These are phyloP conservation scores for Barnettozyma populi DNA, from an alignment of 805 yeast species.

Conservation along the genomic window DNA sequence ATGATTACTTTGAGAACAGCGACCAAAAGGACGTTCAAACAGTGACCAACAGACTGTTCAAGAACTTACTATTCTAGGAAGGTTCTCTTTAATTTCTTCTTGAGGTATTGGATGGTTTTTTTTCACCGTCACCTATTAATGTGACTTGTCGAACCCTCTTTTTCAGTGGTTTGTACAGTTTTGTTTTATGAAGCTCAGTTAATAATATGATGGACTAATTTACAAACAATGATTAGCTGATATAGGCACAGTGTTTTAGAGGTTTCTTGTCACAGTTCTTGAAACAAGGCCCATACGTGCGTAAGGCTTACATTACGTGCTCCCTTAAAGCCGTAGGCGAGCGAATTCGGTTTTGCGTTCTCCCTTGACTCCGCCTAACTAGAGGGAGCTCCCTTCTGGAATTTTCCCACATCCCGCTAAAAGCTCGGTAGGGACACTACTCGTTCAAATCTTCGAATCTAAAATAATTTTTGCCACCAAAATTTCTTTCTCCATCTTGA, in stretches of 20 bases:
- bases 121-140: no score
- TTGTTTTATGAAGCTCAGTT: background rate
- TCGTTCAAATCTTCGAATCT: background rate
- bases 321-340: no score
- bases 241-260: no score
- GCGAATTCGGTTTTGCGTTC: background rate
- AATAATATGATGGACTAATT: no score
- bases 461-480: conserved; percentile 4
- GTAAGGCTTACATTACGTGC: no score
- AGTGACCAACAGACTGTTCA: conserved; percentile 6
- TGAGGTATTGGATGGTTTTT: no score
- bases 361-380: background rate
- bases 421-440: background rate
- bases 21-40: conserved; percentile 2
- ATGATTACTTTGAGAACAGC: background rate
- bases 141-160: no score
- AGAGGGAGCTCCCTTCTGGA: conserved; percentile 4
- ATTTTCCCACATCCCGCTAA: background rate
- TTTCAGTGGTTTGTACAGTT: background rate
- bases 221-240: no score
- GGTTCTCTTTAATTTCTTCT: background rate
- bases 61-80: conserved; percentile 1
- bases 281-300: no score
- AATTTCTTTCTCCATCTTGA: background rate
- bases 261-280: no score